A percentile compares a stretch with the other conserved stretches of the same genome.
Conservation (phyloP, 2,329 filamentous ascomycete species). For the Cercospora sesami region DNA sequence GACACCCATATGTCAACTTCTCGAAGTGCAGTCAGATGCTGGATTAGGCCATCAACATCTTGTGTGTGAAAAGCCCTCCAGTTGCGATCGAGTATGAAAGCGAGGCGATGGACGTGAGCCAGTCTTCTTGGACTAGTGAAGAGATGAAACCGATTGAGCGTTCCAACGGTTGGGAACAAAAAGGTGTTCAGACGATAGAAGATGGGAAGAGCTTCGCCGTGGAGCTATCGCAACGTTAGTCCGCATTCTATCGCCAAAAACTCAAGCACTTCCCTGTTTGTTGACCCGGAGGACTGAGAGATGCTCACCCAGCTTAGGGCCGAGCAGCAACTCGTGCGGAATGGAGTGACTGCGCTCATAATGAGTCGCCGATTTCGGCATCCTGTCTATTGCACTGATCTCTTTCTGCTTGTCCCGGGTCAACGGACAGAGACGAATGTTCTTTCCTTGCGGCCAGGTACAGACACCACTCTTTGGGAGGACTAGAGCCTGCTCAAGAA, state of each 20-base stretch:
- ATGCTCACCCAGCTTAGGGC: neutral
- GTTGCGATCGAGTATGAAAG: neutral
- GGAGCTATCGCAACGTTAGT: neutral
- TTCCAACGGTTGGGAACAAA: neutral
- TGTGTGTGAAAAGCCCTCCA: neutral
- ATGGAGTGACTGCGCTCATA: neutral
- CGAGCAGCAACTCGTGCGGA: neutral
- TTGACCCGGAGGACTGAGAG: neutral
- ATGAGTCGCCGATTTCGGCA: neutral
- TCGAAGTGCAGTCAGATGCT: neutral
- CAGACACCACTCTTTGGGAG: neutral
- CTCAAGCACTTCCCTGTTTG: neutral
- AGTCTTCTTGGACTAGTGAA: neutral
- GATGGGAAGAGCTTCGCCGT: neutral
- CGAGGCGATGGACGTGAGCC: neutral
- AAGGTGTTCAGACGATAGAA: neutral
- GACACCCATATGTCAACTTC: neutral
- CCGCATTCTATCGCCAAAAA: neutral
- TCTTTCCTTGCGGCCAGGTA: neutral
- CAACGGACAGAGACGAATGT: neutral
- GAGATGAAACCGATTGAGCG: neutral
- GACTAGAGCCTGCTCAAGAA: neutral
- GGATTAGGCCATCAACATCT: neutral
- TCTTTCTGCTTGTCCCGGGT: neutral
- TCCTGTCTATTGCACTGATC: neutral